Base-by-base conservation (phyloP, 208 protist genomes). In the Trichomonas gallinae region DNA sequence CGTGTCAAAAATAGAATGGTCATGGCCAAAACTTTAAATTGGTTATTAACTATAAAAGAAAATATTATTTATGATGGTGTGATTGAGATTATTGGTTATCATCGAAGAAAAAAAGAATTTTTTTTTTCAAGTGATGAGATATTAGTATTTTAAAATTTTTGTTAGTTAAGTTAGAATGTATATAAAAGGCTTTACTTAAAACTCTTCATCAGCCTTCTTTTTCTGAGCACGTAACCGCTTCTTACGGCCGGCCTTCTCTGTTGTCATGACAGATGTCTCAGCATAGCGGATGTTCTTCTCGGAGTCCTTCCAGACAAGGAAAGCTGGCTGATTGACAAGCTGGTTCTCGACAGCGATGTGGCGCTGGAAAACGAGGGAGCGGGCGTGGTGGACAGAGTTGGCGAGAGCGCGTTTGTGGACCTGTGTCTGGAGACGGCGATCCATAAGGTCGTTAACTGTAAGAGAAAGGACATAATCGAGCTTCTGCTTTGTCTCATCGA, bases 391-490 rank as follows among this genome's bases (percentile, higher is more conserved):
- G 97, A 99, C 99, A 48, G 99, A 99, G 98, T 99, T 99, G 97
- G 99, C 99, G 96, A 99, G 98, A 96, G 98, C 98, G 31, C 98
- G 97, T 98, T 99, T 99, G 98, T 99, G 99, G 46, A 99, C 99
- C 72, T 97, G 97, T 58, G 99, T 99, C 98, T 99, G 99, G 93
- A 99, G 99, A 97, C 99, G 99, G 97, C 99, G 99, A 98, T 99
- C 99, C 48, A 99, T 98, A 98, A 99, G 99, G 97, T 99, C 99
- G 96, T 99, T 98, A 89, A 99, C 96, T 48, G 96, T 99, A 63
- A 99, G 98, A 63, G 98, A 98, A 42, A 99, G 99, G 96, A 99
- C 99, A 98, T 99, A 99, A 99, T 99, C 99, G 97, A 99, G 99
- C 97, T 99, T 99, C 98, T 99, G 98, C 98, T 99, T 99, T 89